Conservation (phyloP, 805 yeast species). For the Cyberlindnera maritima region DNA sequence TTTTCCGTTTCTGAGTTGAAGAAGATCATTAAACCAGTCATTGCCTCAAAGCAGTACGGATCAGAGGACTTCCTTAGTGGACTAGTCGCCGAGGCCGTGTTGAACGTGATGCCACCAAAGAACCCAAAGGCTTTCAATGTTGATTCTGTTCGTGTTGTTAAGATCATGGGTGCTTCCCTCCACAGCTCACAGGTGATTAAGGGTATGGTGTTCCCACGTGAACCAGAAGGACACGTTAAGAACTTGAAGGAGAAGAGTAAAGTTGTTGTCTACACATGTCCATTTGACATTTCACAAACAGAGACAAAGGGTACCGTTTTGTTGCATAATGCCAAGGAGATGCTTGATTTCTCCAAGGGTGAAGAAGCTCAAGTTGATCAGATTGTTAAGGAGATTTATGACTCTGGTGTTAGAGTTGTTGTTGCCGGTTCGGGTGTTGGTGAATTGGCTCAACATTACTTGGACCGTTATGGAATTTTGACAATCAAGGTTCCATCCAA, state of each 20-base stretch:
- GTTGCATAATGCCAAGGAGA: conserved; percentile 93
- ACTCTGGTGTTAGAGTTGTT: conserved; percentile 82
- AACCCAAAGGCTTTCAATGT: conserved; percentile 72
- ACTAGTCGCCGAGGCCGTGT: conserved; percentile 82
- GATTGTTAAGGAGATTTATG: conserved; percentile 76
- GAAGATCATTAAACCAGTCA: conserved; percentile 80
- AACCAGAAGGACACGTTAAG: conserved; percentile 91
- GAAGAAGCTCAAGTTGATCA: conserved; percentile 92
- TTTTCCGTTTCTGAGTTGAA: conserved; percentile 51
- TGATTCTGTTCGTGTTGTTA: conserved; percentile 92
- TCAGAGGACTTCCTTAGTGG: conserved; percentile 73
- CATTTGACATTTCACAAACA: conserved; percentile 92
- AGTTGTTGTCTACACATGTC: conserved; percentile 91
- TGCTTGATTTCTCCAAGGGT: conserved; percentile 94
- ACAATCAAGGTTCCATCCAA: conserved; percentile 90
- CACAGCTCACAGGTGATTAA: conserved; percentile 73
- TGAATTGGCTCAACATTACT: conserved; percentile 87
- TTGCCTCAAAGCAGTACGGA: conserved; percentile 92
- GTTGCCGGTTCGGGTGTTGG: conserved; percentile 95
- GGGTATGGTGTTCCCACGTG: conserved; percentile 98
- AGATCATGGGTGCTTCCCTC: conserved; percentile 90
- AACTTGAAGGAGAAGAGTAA: conserved; percentile 60
- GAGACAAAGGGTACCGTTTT: conserved; percentile 98
- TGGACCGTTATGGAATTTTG: conserved; percentile 81
- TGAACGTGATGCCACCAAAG: conserved; percentile 69